Percentiles rank a stretch among this genome's conserved stretches.
phyloP scores from a whole-genome alignment of 2,329 filamentous ascomycete species.

The Phaeosphaeriaceae sp. region DNA sequence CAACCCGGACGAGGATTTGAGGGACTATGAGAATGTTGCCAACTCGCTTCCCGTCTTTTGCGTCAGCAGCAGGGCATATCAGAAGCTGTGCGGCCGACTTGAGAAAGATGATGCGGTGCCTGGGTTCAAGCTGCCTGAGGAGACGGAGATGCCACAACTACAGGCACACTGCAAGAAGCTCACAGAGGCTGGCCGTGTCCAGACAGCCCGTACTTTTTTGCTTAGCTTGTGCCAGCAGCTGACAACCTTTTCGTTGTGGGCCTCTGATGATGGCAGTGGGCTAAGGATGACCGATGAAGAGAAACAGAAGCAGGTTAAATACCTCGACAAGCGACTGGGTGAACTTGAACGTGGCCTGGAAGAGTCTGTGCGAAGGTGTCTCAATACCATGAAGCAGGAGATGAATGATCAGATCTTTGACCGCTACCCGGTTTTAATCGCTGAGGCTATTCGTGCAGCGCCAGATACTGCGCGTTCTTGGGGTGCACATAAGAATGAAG shows the following conservation, averaged over 20 bases:
- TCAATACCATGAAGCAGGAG: conserved; percentile 50
- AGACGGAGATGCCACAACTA: conserved; percentile 66
- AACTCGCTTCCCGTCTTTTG: conserved; percentile 69
- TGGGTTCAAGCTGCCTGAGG: conserved; percentile 61
- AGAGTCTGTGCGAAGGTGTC: conserved; percentile 48
- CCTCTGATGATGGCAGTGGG: conserved; percentile 52
- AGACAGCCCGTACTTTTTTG: conserved; percentile 59
- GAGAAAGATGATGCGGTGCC: conserved; percentile 60
- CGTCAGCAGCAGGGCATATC: conserved; percentile 68
- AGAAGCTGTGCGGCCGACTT: conserved; percentile 66
- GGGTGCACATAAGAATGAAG: conserved; percentile 49
- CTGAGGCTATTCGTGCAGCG: conserved; percentile 50
- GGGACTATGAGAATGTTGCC: conserved; percentile 67
- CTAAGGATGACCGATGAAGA: conserved; percentile 51
- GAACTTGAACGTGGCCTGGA: conserved; percentile 54
- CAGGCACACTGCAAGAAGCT: conserved; percentile 67
- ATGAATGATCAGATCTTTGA: conserved; percentile 58
- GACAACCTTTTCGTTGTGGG: conserved; percentile 63
- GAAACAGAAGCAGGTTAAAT: conserved; percentile 49
- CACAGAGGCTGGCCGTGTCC: conserved; percentile 59
- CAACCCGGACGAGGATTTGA: conserved; percentile 61
- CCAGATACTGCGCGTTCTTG: conserved; percentile 42
- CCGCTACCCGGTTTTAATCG: conserved; percentile 51
- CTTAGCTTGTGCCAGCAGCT: conserved; percentile 60
- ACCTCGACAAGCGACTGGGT: conserved; percentile 50